Percentiles rank a stretch among this genome's conserved stretches.
Conservation (phyloP, 352 stramenopile species). For the Pythium scleroteichum region DNA sequence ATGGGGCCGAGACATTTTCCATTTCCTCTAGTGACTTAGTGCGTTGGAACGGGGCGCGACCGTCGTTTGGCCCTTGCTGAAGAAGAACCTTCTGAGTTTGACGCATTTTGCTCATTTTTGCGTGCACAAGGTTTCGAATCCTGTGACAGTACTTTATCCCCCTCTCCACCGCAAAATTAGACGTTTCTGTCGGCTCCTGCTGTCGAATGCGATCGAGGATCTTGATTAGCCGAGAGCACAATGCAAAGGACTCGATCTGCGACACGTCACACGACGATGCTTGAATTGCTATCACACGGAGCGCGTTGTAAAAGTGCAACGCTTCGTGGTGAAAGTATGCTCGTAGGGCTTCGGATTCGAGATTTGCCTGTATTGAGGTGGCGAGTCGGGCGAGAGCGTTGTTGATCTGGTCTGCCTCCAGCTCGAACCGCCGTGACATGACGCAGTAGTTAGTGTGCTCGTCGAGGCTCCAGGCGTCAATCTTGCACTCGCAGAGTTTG, state of each 20-base stretch:
- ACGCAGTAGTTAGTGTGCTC: constrained; percentile 84
- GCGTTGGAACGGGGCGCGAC: constrained; percentile 54
- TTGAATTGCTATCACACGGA: constrained; percentile 68
- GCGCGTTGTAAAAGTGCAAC: constrained; percentile 70
- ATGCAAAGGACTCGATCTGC: constrained; percentile 72
- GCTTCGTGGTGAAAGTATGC: constrained; percentile 53
- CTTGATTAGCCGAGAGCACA: constrained; percentile 78
- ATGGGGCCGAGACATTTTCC: constrained; percentile 30
- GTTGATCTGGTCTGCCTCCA: constrained; percentile 82
- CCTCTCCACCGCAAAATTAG: constrained; percentile 49
- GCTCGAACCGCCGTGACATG: constrained; percentile 71
- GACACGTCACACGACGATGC: constrained; percentile 72
- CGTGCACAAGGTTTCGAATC: constrained; percentile 73
- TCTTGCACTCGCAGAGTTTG: constrained; percentile 78
- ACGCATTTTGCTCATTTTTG: constrained; percentile 89
- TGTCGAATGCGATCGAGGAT: constrained; percentile 71
- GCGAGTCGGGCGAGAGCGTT: constrained; percentile 54
- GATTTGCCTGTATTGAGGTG: constrained; percentile 55
- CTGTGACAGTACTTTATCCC: constrained; percentile 57
- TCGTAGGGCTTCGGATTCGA: constrained; percentile 40
- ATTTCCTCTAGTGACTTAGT: constrained; percentile 80
- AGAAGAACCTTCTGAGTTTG: constrained; percentile 82
- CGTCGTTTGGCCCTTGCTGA: constrained; percentile 49
- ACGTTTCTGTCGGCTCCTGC: constrained; percentile 42
- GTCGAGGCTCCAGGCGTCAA: constrained; percentile 63